Conservation (phyloP, 164 flowering plant species). For the Houttuynia cordata region DNA sequence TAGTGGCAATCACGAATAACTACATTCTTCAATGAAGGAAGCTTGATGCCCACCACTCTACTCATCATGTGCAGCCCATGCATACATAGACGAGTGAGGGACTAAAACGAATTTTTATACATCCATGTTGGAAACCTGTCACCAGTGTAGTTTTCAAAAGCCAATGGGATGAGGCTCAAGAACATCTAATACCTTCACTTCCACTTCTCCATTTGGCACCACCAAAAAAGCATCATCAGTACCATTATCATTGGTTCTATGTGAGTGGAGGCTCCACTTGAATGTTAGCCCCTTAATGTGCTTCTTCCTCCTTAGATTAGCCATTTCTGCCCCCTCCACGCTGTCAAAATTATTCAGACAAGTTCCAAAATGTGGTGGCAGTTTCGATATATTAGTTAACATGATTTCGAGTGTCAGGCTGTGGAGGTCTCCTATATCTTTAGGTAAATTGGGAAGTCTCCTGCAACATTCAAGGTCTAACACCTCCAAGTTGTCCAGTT, state of each 20-base stretch:
- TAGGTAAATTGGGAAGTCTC: not conserved
- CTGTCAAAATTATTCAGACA: slow-evolving; percentile 8
- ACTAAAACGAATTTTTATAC: slow-evolving; percentile 9
- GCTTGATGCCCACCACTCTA: too few species aligned
- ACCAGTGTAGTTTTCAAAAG: slow-evolving; percentile 11
- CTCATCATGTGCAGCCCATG: slow-evolving; percentile 8
- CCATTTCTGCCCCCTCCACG: slow-evolving; percentile 7
- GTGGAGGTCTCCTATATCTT: not conserved
- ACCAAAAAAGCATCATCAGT: not conserved
- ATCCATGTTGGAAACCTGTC: slow-evolving; percentile 21
- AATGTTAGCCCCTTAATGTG: slow-evolving; percentile 8
- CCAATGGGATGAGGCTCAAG: slow-evolving; percentile 14
- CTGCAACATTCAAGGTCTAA: not conserved
- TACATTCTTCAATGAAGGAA: slow-evolving; percentile 15
- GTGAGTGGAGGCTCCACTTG: slow-evolving; percentile 18
- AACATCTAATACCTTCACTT: too few species aligned
- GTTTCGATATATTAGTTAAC: too few species aligned
- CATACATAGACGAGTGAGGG: slow-evolving; percentile 4
- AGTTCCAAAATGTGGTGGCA: slow-evolving; percentile 11
- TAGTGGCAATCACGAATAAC: slow-evolving; percentile 1
- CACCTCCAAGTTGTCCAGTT: not conserved
- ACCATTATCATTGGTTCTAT: too few species aligned
- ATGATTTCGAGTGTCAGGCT: slow-evolving; percentile 3
- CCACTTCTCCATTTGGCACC: not conserved
- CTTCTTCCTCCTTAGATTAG: slow-evolving; percentile 11